Conservation (phyloP, 805 yeast genomes). For the Monosporozyma servazzii region DNA sequence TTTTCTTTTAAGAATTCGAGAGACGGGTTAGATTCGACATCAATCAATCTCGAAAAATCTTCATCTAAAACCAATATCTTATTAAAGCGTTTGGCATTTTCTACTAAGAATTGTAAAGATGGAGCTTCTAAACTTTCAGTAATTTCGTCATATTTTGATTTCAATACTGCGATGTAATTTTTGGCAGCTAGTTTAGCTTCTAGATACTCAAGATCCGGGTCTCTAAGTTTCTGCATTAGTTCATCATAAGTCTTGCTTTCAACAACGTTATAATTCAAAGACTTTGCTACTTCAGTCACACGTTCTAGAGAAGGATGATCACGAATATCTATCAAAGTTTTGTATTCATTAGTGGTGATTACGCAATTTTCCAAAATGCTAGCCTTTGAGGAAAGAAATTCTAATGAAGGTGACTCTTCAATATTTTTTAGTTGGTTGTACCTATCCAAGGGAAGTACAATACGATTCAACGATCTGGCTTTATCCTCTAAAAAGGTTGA, state of each 20-base stretch:
- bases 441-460: background rate
- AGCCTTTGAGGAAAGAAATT: slow-evolving; percentile 2
- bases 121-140: background rate
- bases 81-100: background rate
- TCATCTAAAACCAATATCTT: background rate
- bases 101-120: background rate
- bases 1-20: slow-evolving; percentile 3
- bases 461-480: background rate
- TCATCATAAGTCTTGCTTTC: background rate
- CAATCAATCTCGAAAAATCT: background rate
- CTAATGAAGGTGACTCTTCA: background rate
- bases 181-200: background rate
- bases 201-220: background rate
- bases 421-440: background rate
- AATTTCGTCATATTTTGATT: background rate
- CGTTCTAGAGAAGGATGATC: slow-evolving; percentile 7
- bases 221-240: background rate
- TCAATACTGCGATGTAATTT: background rate
- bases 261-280: background rate
- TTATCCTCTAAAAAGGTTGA: background rate
- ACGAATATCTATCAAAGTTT: background rate
- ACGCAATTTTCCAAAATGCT: background rate
- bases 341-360: background rate
- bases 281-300: slow-evolving; percentile 8
- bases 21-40: background rate